These are phyloP conservation scores for Candida verbasci DNA, from an alignment of 805 yeast species.

Conservation along the genomic window DNA sequence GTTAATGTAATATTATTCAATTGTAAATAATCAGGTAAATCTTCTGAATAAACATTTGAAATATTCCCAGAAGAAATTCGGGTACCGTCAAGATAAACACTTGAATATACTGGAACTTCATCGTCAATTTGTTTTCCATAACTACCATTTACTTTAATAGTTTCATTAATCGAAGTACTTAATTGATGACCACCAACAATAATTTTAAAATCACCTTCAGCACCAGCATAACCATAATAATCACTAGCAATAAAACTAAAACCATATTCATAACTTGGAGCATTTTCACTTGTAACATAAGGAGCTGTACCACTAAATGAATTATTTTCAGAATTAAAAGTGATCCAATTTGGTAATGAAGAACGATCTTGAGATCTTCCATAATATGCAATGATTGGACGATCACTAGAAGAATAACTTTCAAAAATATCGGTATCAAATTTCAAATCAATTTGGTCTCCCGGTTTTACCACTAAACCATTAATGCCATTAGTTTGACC, in stretches of 20 bases:
- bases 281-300: slow-evolving; percentile 74
- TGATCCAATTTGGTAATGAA: slow-evolving; percentile 88
- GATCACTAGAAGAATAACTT: slow-evolving; percentile 37
- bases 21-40: slow-evolving; percentile 60
- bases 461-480: slow-evolving; percentile 72
- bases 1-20: slow-evolving; percentile 40
- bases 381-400: slow-evolving; percentile 60
- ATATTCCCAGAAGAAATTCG: slow-evolving; percentile 48
- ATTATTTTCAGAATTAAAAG: slow-evolving; percentile 57
- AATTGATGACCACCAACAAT: slow-evolving; percentile 87
- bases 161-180: slow-evolving; percentile 57
- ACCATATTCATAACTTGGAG: slow-evolving; percentile 74
- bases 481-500: slow-evolving; percentile 76
- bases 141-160: slow-evolving; percentile 63
- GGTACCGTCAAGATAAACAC: slow-evolving; percentile 61
- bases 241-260: slow-evolving; percentile 79
- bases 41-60: slow-evolving; percentile 44
- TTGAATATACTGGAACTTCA: slow-evolving; percentile 55
- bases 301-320: slow-evolving; percentile 89
- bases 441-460: slow-evolving; percentile 57
- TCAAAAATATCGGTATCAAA: slow-evolving; percentile 58
- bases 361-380: slow-evolving; percentile 80
- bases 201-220: slow-evolving; percentile 63
- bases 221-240: slow-evolving; percentile 67
- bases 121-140: slow-evolving; percentile 50